Conservation (phyloP, 208 protist species). For the Trypanosoma lewisi region DNA sequence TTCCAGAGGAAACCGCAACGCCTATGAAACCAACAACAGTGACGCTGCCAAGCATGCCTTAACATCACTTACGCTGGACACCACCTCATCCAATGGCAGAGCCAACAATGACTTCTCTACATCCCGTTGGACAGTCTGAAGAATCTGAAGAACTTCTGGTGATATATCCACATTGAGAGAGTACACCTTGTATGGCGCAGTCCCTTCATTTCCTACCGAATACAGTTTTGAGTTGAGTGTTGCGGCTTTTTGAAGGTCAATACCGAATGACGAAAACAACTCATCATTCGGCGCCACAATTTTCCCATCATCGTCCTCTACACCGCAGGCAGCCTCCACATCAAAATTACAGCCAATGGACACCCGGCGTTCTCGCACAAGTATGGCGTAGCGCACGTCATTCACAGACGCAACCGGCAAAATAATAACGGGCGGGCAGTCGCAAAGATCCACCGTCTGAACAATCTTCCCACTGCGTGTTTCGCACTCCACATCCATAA, state of each 20-base stretch:
- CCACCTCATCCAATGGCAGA: slow-evolving; percentile 42
- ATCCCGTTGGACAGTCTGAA: slow-evolving; percentile 16
- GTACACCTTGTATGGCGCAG: slow-evolving; percentile 40
- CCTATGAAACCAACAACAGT: slow-evolving; percentile 19
- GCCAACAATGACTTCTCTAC: slow-evolving; percentile 22
- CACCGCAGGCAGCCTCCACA: slow-evolving; percentile 47
- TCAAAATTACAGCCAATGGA: slow-evolving; percentile 35
- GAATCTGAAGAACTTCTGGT: slow-evolving; percentile 17
- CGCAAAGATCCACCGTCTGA: slow-evolving; percentile 42
- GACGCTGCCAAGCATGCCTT: slow-evolving; percentile 53
- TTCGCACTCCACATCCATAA: slow-evolving; percentile 56
- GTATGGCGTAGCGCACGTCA: slow-evolving; percentile 33
- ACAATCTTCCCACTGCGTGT: slow-evolving; percentile 27
- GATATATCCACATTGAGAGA: slow-evolving; percentile 27
- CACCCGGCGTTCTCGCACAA: slow-evolving; percentile 36
- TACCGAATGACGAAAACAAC: slow-evolving; percentile 29
- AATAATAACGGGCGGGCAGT: slow-evolving; percentile 35
- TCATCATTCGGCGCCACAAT: slow-evolving; percentile 30
- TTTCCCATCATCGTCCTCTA: slow-evolving; percentile 19
- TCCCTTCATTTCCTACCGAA: slow-evolving; percentile 68
- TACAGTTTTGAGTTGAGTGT: slow-evolving; percentile 26
- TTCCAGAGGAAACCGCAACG: too few relatives aligned
- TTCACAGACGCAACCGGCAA: slow-evolving; percentile 45
- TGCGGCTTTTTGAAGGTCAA: slow-evolving; percentile 24
- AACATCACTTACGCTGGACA: slow-evolving; percentile 41